Evolutionary conservation across 2,329 filamentous ascomycete genomes (phyloP).

Genomic region (Cladosporium cucumerinum): DNA sequence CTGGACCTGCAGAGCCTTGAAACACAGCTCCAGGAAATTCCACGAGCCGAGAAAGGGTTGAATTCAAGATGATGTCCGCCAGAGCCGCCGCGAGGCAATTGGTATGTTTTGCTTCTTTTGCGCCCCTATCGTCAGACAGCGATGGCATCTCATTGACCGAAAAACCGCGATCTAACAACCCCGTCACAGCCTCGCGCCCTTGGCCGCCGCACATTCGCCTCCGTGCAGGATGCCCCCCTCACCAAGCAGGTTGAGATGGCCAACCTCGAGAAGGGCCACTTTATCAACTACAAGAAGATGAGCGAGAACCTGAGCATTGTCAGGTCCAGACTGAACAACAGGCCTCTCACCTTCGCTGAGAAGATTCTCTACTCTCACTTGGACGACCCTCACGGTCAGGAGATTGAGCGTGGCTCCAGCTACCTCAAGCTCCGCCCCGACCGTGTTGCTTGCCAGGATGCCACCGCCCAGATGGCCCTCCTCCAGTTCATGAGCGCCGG

Average conservation of each 20-base stretch:
- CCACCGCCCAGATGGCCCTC: slow-evolving; percentile 99
- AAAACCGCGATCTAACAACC: background rate
- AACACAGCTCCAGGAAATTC: slow-evolving; percentile 18
- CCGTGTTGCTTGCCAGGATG: slow-evolving; percentile 98
- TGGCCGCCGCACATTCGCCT: slow-evolving; percentile 69
- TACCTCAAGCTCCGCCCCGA: slow-evolving; percentile 97
- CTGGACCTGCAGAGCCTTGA: slow-evolving; percentile 24
- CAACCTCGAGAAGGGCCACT: slow-evolving; percentile 93
- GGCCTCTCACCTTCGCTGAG: slow-evolving; percentile 91
- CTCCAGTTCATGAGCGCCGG: slow-evolving; percentile 99
- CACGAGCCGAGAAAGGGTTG: slow-evolving; percentile 23
- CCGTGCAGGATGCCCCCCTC: slow-evolving; percentile 78
- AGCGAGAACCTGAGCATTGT: slow-evolving; percentile 94
- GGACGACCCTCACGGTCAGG: slow-evolving; percentile 92
- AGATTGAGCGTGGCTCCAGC: slow-evolving; percentile 91
- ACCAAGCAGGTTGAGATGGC: slow-evolving; percentile 97
- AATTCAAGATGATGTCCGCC: slow-evolving; percentile 36
- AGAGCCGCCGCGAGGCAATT: slow-evolving; percentile 39
- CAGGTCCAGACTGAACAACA: slow-evolving; percentile 85
- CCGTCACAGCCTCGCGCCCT: slow-evolving; percentile 34
- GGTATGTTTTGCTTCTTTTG: slow-evolving; percentile 31
- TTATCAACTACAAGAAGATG: slow-evolving; percentile 99
- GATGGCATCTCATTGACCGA: background rate
- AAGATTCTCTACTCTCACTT: slow-evolving; percentile 99
- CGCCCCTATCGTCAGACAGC: background rate